Evolutionary conservation across 345 rosid genomes (phyloP).

Genomic region (Adansonia digitata): DNA sequence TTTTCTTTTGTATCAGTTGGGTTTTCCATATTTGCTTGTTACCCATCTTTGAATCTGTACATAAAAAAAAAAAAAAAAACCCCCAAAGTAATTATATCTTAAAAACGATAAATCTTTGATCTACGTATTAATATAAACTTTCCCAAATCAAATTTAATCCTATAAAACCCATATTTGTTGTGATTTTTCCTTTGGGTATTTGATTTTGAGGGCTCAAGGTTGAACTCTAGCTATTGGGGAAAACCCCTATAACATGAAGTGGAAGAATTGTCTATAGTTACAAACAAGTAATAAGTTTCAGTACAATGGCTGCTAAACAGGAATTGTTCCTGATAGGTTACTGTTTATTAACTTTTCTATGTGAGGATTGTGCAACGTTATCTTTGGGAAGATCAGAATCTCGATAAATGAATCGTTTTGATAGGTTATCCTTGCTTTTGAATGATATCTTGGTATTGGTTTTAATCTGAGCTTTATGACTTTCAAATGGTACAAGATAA

Average conservation of each 20-base stretch:
- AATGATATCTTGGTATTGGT: background rate
- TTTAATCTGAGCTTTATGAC: background rate
- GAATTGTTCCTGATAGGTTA: background rate
- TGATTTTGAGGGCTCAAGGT: background rate
- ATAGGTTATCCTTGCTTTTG: background rate
- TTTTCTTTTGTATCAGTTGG: background rate
- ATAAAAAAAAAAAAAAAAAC: background rate
- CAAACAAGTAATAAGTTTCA: background rate
- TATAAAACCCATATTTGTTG: background rate
- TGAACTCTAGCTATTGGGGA: background rate
- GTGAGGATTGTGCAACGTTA: background rate
- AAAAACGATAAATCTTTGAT: background rate
- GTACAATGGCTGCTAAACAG: background rate
- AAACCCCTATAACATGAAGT: background rate
- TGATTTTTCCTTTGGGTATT: background rate
- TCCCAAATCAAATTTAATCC: background rate
- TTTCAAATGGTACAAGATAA: background rate
- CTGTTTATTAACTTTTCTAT: background rate
- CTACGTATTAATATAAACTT: background rate
- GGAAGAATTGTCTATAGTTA: background rate
- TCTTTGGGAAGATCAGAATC: background rate
- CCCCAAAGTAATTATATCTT: too few species aligned
- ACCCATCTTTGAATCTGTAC: background rate
- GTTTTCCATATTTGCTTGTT: background rate
- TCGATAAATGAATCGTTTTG: background rate